phyloP scores from a whole-genome alignment of 352 stramenopile species.

The Globisporangium megalacanthum region DNA sequence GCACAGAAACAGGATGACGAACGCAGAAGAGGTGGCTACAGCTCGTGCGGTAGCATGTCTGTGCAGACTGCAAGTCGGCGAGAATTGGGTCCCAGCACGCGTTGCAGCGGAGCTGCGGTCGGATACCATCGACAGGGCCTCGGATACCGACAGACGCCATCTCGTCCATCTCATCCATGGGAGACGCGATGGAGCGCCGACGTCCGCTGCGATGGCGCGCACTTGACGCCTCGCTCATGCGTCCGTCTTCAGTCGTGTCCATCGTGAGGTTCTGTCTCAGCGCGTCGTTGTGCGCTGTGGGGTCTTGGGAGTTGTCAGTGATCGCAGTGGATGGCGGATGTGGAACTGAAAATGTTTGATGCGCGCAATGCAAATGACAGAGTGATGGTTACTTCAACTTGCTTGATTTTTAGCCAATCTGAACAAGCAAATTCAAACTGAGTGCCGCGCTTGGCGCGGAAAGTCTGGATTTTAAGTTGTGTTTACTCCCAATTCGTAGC shows the following conservation, averaged over 20 bases:
- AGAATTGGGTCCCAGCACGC: conserved; percentile 72
- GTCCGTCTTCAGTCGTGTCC: conserved; percentile 48
- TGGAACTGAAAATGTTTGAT: conserved; percentile 7
- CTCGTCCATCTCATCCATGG: conserved; percentile 47
- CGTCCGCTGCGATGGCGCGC: conserved; percentile 34
- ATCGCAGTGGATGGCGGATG: neutral
- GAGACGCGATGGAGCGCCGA: conserved; percentile 17
- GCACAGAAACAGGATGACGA: conserved; percentile 6
- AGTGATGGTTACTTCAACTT: conserved; percentile 58
- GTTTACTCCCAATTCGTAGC: too few species aligned
- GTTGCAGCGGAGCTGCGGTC: conserved; percentile 68
- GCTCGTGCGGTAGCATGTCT: conserved; percentile 74
- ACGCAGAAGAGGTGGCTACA: conserved; percentile 78
- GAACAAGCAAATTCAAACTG: neutral
- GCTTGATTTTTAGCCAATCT: neutral
- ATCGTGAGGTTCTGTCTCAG: neutral
- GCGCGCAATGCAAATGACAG: conserved; percentile 7
- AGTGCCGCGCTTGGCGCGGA: too few species aligned
- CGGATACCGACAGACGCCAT: conserved; percentile 12
- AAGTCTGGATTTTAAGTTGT: too few species aligned
- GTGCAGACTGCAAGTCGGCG: conserved; percentile 48
- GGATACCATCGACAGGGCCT: conserved; percentile 16
- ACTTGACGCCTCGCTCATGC: conserved; percentile 76
- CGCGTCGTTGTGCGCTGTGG: too few species aligned
- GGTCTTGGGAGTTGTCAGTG: too few species aligned